A percentile compares a stretch with the other conserved stretches of the same genome.
Evolutionary conservation across 1,284 basidiomycete species (phyloP).

Genomic region (Chalciporus sp.): DNA sequence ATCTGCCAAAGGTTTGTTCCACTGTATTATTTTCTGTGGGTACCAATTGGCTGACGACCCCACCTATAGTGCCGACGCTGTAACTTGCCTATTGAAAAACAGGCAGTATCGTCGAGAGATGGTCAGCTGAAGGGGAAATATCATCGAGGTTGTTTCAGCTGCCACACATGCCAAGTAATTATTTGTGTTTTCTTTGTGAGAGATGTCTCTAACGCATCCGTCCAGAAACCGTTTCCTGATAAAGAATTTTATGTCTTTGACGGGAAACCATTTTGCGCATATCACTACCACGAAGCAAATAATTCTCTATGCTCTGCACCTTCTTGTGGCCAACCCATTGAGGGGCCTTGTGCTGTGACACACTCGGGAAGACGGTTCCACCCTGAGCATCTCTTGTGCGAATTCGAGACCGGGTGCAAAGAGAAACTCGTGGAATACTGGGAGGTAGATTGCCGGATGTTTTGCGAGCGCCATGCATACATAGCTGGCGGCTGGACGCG

Average conservation of each 20-base stretch:
- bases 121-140: slow-evolving; percentile 93
- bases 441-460: slow-evolving; percentile 80
- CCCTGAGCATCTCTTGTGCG: slow-evolving; percentile 80
- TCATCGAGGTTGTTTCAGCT: slow-evolving; percentile 87
- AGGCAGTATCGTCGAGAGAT: slow-evolving; percentile 87
- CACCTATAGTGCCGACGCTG: slow-evolving; percentile 76
- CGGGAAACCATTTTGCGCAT: slow-evolving; percentile 84
- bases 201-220: slow-evolving; percentile 5
- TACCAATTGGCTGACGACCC: slow-evolving; percentile 3
- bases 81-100: slow-evolving; percentile 81
- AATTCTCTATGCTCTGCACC: slow-evolving; percentile 79
- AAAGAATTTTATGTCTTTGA: slow-evolving; percentile 87
- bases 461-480: slow-evolving; percentile 76
- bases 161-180: slow-evolving; percentile 74
- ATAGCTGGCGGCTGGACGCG: slow-evolving; percentile 25
- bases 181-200: slow-evolving; percentile 1
- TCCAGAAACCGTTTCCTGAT: slow-evolving; percentile 83
- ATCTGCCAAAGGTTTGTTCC: slow-evolving; percentile 76
- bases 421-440: slow-evolving; percentile 78
- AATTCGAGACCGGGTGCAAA: slow-evolving; percentile 59
- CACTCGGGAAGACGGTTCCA: slow-evolving; percentile 80
- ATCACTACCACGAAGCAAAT: slow-evolving; percentile 90
- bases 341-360: slow-evolving; percentile 86
- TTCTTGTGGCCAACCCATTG: slow-evolving; percentile 84
- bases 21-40: slow-evolving; percentile 1